These are phyloP conservation scores for Ilex paraguariensis DNA, from an alignment of 305 asterid species.

Conservation along the genomic window DNA sequence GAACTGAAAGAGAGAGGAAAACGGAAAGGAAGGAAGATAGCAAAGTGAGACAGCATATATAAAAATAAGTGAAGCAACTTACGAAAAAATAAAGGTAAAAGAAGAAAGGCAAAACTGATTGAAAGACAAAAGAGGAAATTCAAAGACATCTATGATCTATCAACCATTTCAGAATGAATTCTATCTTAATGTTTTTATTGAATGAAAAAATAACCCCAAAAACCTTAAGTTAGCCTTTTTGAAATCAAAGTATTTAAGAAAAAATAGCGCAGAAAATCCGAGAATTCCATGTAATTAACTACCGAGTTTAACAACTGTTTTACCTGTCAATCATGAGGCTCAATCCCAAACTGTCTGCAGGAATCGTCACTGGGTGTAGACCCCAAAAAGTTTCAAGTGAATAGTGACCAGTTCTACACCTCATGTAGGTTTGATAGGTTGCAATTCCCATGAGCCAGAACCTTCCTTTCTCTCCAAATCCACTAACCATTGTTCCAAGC, in stretches of 20 bases:
- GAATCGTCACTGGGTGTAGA: slow-evolving; percentile 65
- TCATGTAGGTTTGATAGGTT: slow-evolving; percentile 7
- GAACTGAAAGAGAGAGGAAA: neutral
- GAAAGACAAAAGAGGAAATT: no score
- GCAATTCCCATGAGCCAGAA: slow-evolving; percentile 8
- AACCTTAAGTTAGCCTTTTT: neutral
- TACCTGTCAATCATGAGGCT: slow-evolving; percentile 70
- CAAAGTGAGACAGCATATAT: no score
- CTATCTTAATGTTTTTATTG: neutral
- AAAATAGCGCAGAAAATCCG: neutral
- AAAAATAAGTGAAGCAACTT: no score
- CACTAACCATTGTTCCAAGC: slow-evolving; percentile 2
- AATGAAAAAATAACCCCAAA: neutral
- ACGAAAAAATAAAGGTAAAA: no score
- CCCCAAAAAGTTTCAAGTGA: slow-evolving; percentile 63
- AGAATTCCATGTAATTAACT: neutral
- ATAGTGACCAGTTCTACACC: slow-evolving; percentile 5
- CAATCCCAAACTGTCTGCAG: slow-evolving; percentile 54
- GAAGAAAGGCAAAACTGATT: no score
- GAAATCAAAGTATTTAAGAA: neutral
- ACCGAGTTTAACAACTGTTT: neutral
- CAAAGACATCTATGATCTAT: no score
- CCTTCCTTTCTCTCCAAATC: slow-evolving; percentile 4
- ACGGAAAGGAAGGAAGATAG: neutral
- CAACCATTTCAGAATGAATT: neutral